Evolutionary conservation across 2,329 filamentous ascomycete species (phyloP).

Genomic region (Xylogone sp.): DNA sequence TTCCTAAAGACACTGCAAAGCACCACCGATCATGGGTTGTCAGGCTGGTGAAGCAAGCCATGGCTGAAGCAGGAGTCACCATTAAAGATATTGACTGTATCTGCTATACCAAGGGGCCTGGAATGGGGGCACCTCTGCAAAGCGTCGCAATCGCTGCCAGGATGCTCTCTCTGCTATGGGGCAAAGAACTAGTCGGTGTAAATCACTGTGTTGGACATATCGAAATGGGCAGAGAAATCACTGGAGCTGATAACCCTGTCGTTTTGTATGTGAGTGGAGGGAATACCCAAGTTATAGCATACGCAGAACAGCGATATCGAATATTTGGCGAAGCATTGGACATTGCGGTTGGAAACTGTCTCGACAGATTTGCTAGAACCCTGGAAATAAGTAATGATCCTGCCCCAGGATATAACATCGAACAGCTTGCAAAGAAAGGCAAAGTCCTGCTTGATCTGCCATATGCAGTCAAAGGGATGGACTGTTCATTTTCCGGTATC

Average conservation of each 20-base stretch:
- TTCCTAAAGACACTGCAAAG: slow-evolving; percentile 91
- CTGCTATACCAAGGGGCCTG: slow-evolving; percentile 92
- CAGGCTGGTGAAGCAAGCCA: slow-evolving; percentile 71
- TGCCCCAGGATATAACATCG: slow-evolving; percentile 96
- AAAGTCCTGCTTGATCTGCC: slow-evolving; percentile 78
- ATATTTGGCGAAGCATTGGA: slow-evolving; percentile 98
- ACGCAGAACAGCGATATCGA: slow-evolving; percentile 88
- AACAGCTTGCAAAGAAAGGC: slow-evolving; percentile 79
- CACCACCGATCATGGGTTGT: slow-evolving; percentile 90
- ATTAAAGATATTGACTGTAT: slow-evolving; percentile 78
- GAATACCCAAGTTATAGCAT: slow-evolving; percentile 97
- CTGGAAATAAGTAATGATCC: slow-evolving; percentile 92
- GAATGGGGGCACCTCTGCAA: slow-evolving; percentile 92
- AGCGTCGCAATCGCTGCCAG: slow-evolving; percentile 83
- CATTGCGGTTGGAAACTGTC: slow-evolving; percentile 95
- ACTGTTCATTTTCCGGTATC: slow-evolving; percentile 93
- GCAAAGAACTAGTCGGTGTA: slow-evolving; percentile 83
- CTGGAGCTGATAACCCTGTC: slow-evolving; percentile 84
- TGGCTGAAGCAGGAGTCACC: slow-evolving; percentile 62
- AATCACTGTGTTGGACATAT: slow-evolving; percentile 99
- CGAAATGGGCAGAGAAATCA: slow-evolving; percentile 95
- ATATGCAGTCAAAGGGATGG: slow-evolving; percentile 98
- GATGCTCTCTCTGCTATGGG: slow-evolving; percentile 79
- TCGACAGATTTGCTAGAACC: slow-evolving; percentile 92
- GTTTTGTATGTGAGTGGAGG: slow-evolving; percentile 94